These are phyloP conservation scores for Massarina eburnea DNA, from an alignment of 2,329 filamentous ascomycete species.

Conservation along the genomic window DNA sequence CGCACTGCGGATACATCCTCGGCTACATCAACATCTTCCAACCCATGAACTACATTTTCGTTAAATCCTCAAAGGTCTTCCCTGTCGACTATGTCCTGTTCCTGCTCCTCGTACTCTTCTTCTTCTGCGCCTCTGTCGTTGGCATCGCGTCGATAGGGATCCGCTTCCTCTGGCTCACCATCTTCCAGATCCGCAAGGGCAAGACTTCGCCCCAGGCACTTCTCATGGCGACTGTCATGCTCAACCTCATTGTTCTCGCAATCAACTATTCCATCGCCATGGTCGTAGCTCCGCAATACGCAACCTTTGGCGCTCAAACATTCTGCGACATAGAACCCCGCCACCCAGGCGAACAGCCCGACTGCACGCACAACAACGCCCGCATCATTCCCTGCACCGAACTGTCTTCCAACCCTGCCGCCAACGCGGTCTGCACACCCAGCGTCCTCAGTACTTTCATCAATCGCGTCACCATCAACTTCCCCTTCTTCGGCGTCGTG, in stretches of 20 bases:
- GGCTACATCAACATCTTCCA: slow-evolving; percentile 90
- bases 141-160: slow-evolving; percentile 88
- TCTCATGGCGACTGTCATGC: slow-evolving; percentile 84
- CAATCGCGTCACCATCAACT: slow-evolving; percentile 89
- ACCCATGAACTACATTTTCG: slow-evolving; percentile 86
- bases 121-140: slow-evolving; percentile 85
- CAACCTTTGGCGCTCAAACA: slow-evolving; percentile 90
- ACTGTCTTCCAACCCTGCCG: slow-evolving; percentile 67
- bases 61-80: slow-evolving; percentile 79
- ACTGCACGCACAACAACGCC: slow-evolving; percentile 71
- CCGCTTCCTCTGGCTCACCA: slow-evolving; percentile 90
- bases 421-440: slow-evolving; percentile 82
- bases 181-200: slow-evolving; percentile 88
- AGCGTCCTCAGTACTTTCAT: slow-evolving; percentile 90
- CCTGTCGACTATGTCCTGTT: slow-evolving; percentile 92
- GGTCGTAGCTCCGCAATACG: slow-evolving; percentile 93
- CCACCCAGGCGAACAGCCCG: slow-evolving; percentile 66
- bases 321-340: slow-evolving; percentile 77
- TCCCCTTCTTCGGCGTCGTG: slow-evolving; percentile 91
- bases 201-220: slow-evolving; percentile 90
- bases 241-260: slow-evolving; percentile 85
- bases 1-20: slow-evolving; percentile 88
- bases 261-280: slow-evolving; percentile 92
- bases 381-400: slow-evolving; percentile 84
- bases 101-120: slow-evolving; percentile 77